phyloP scores from a whole-genome alignment of 2,329 filamentous ascomycete species.

The Cordyceps fumosorosea region DNA sequence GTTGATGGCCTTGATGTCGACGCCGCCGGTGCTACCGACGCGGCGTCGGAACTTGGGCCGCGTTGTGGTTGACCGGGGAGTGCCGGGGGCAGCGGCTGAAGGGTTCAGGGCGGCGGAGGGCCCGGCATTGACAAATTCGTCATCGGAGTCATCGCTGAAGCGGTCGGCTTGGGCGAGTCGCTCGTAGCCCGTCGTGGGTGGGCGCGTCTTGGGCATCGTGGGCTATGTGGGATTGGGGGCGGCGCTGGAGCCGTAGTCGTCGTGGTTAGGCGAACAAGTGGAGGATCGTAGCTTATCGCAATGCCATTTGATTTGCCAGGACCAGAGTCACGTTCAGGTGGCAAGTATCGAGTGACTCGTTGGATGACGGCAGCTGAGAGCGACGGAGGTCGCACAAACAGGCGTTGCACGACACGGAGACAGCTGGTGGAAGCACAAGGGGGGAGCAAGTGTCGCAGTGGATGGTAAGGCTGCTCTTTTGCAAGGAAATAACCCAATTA shows the following conservation, averaged over 20 bases:
- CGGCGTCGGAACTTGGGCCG: constrained; percentile 40
- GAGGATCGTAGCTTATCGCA: not conserved
- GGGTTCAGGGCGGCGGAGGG: constrained; percentile 51
- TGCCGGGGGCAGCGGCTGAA: constrained; percentile 34
- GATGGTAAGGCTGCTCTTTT: not conserved
- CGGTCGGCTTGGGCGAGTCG: constrained; percentile 77
- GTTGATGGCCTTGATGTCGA: constrained; percentile 98
- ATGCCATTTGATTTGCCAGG: constrained; percentile 11
- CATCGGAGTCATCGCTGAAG: constrained; percentile 64
- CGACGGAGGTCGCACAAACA: not conserved
- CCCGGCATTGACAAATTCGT: constrained; percentile 49
- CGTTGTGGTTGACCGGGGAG: constrained; percentile 30
- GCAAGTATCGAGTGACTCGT: not conserved
- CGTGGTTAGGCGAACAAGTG: not conserved
- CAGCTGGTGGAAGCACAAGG: not conserved
- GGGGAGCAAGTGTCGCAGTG: not conserved
- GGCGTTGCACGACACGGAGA: not conserved
- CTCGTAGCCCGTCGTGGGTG: constrained; percentile 75
- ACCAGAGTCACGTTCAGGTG: not conserved
- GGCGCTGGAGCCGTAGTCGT: not conserved
- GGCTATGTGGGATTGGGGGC: not conserved
- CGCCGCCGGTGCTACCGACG: constrained; percentile 69
- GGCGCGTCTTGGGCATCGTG: constrained; percentile 60
- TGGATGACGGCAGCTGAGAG: not conserved
- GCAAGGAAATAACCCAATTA: not conserved